These are phyloP conservation scores for Colletotrichum sublineola DNA, from an alignment of 2,329 filamentous ascomycete genomes.

Conservation along the genomic window DNA sequence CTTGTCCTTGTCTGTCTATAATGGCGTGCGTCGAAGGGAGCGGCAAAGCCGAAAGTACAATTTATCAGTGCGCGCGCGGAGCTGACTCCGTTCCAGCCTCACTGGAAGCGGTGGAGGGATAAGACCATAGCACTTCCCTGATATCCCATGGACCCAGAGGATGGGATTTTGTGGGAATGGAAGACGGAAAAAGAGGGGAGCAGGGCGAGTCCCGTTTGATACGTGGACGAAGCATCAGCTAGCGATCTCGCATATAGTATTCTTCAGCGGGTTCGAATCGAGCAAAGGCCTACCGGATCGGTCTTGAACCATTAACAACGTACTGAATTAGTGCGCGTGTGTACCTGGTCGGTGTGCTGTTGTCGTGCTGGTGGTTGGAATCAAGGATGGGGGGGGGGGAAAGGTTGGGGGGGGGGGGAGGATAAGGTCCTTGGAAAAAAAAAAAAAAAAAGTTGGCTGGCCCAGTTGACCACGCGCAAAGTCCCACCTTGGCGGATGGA, in stretches of 20 bases:
- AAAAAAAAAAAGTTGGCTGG: conserved; percentile 33
- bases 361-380: conserved; percentile 18
- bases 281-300: conserved; percentile 18
- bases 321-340: background rate
- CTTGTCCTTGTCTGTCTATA: conserved; percentile 21
- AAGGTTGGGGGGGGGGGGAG: background rate
- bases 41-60: conserved; percentile 1
- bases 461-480: conserved; percentile 20
- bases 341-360: conserved; percentile 8
- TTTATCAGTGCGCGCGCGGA: background rate
- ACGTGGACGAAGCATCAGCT: conserved; percentile 27
- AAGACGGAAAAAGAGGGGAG: background rate
- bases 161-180: conserved; percentile 20
- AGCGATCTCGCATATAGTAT: conserved; percentile 7
- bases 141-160: conserved; percentile 10
- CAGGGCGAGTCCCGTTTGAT: background rate
- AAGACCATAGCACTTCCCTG: background rate
- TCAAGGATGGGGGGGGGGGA: background rate
- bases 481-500: conserved; percentile 36
- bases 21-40: conserved; percentile 11
- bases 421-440: background rate
- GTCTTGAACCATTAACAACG: conserved; percentile 10
- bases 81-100: conserved; percentile 9
- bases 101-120: background rate
- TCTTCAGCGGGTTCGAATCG: conserved; percentile 20